phyloP scores from a whole-genome alignment of 192 early-diverging fungal species.

The Borealophlyctis nickersoniae region DNA sequence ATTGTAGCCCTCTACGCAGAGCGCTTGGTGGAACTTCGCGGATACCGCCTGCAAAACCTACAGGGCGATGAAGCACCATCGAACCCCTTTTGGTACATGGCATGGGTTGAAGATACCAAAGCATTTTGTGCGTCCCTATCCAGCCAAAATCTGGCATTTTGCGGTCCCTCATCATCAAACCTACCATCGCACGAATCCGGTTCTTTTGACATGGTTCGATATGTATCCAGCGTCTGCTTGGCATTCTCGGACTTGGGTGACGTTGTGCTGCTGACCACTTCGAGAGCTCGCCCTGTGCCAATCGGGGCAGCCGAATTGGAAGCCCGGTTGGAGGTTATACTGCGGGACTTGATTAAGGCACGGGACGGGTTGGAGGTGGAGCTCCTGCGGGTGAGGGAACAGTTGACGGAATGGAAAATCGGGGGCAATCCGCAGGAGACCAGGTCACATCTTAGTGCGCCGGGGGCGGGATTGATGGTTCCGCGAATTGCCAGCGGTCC shows the following conservation, averaged over 20 bases:
- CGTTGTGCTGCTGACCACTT: constrained; percentile 19
- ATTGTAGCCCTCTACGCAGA: constrained; percentile 18
- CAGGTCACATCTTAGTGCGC: not conserved
- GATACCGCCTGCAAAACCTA: not conserved
- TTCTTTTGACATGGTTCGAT: constrained; percentile 5
- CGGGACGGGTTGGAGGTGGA: constrained; percentile 14
- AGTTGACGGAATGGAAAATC: not conserved
- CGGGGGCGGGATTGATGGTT: not conserved
- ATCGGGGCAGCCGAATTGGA: constrained; percentile 22
- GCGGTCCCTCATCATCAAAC: too few species aligned
- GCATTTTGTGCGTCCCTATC: constrained; percentile 8
- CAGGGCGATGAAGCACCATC: constrained; percentile 4
- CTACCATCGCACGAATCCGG: constrained; percentile 1
- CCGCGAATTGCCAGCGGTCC: not conserved
- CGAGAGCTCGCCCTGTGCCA: not conserved
- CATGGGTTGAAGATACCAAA: constrained; percentile 1
- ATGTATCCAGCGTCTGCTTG: constrained; percentile 9
- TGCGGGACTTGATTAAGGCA: constrained; percentile 6
- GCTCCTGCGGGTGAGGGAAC: constrained; percentile 9
- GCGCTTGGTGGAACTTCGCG: constrained; percentile 25
- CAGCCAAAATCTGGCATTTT: not conserved
- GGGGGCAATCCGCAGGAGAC: not conserved
- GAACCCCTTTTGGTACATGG: constrained; percentile 16
- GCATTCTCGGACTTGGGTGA: constrained; percentile 19
- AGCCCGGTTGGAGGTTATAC: constrained; percentile 18